Evolutionary conservation across 257 asterid species (phyloP).

Genomic region (Solanum bulbocastanum): DNA sequence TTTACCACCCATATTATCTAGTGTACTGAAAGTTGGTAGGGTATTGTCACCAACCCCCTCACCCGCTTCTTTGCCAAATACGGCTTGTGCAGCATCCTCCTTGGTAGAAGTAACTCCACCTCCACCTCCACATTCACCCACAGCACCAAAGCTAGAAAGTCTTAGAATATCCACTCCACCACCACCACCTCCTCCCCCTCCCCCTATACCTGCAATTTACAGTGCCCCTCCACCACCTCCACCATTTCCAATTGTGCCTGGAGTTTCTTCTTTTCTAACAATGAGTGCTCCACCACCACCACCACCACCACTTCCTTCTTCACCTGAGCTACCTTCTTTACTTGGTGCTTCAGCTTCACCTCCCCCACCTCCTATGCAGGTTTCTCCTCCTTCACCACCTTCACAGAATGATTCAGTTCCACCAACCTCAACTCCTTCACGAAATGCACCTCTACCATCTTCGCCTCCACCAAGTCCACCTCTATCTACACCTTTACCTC

Average conservation of each 20-base stretch:
- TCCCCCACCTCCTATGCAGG: slow-evolving; percentile 17
- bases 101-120: slow-evolving; percentile 1
- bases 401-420: background rate
- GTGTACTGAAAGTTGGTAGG: slow-evolving; percentile 14
- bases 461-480: slow-evolving; percentile 25
- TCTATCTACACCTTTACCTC: background rate
- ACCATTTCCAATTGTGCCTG: background rate
- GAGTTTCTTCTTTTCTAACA: background rate
- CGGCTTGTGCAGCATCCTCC: slow-evolving; percentile 6
- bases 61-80: slow-evolving; percentile 39
- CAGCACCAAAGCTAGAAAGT: background rate
- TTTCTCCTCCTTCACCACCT: slow-evolving; percentile 14
- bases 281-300: slow-evolving; percentile 1
- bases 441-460: slow-evolving; percentile 22
- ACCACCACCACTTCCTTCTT: slow-evolving; percentile 15
- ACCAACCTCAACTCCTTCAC: slow-evolving; percentile 36
- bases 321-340: slow-evolving; percentile 20
- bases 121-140: slow-evolving; percentile 4
- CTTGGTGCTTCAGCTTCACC: background rate
- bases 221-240: slow-evolving; percentile 2
- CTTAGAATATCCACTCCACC: slow-evolving; percentile 9
- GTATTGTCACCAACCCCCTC: slow-evolving; percentile 38
- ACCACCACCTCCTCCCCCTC: slow-evolving; percentile 22
- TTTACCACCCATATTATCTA: slow-evolving; percentile 15
- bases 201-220: slow-evolving; percentile 9